Conservation (phyloP, 352 stramenopile species). For the Phytophthora cajani region DNA sequence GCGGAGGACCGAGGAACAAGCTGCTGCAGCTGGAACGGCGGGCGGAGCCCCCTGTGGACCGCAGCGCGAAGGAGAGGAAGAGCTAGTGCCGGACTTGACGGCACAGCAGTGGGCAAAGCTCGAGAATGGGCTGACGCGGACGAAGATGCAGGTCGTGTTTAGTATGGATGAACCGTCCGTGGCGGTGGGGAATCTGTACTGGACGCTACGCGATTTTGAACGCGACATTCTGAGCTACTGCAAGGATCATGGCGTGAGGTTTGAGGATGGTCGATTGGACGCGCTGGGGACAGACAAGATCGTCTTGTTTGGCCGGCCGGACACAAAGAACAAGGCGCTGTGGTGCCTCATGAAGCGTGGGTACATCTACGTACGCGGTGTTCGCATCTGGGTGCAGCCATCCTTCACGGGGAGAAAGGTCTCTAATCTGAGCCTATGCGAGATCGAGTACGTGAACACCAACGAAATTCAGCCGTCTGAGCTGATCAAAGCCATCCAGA, state of each 20-base stretch:
- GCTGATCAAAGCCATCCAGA: background rate
- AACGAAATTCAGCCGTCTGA: slow-evolving; percentile 2
- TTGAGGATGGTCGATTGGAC: background rate
- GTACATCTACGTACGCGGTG: background rate
- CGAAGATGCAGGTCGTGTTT: slow-evolving; percentile 1
- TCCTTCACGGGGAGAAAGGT: background rate
- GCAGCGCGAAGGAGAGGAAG: too few relatives aligned
- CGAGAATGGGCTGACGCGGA: background rate
- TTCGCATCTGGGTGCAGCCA: slow-evolving; percentile 8
- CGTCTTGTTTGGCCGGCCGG: background rate
- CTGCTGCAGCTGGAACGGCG: too few relatives aligned
- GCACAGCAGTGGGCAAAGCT: background rate
- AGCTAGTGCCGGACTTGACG: background rate
- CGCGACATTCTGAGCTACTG: background rate
- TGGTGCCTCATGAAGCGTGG: background rate
- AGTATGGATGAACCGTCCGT: background rate
- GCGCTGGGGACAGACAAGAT: background rate
- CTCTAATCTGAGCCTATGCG: background rate
- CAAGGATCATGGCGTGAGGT: background rate
- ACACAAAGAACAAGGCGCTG: background rate
- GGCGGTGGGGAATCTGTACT: background rate
- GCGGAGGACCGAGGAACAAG: too few relatives aligned
- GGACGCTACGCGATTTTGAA: background rate
- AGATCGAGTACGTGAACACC: slow-evolving; percentile 2
- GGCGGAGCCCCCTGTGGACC: too few relatives aligned